These are phyloP conservation scores for Juncus inflexus DNA, from an alignment of 176 grass and related monocot genomes.

Conservation along the genomic window DNA sequence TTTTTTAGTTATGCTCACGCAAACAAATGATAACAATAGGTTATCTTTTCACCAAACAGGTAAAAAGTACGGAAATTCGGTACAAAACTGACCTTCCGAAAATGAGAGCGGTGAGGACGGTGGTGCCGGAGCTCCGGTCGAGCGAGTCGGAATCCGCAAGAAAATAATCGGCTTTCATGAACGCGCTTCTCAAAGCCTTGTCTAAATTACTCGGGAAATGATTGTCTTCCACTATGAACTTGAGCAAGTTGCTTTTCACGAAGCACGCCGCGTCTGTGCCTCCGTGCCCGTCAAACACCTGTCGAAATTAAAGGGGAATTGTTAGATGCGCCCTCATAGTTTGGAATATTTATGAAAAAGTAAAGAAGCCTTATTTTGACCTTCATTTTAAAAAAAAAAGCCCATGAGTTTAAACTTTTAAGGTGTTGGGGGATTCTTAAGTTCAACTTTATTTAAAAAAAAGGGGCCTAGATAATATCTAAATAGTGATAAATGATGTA, in stretches of 20 bases:
- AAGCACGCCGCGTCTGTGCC: conserved; percentile 83
- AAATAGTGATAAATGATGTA: too few relatives aligned
- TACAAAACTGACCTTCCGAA: conserved; percentile 60
- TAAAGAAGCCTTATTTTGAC: too few relatives aligned
- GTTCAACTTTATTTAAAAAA: too few relatives aligned
- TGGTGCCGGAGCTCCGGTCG: conserved; percentile 79
- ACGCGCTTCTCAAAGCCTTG: conserved; percentile 62
- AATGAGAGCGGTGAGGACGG: conserved; percentile 69
- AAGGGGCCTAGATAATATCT: too few relatives aligned
- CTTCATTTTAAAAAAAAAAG: too few relatives aligned
- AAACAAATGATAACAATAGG: too few relatives aligned
- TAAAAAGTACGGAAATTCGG: not conserved
- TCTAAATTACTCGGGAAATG: conserved; percentile 71
- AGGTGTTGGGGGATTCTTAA: too few relatives aligned
- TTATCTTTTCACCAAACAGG: too few relatives aligned
- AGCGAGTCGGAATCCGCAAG: conserved; percentile 85
- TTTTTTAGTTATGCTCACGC: too few relatives aligned
- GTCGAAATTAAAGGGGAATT: conserved; percentile 9
- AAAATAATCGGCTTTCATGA: conserved; percentile 71
- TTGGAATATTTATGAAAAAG: too few relatives aligned
- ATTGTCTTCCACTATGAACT: conserved; percentile 75
- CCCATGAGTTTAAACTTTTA: too few relatives aligned
- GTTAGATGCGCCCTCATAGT: too few relatives aligned
- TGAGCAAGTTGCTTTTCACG: conserved; percentile 79
- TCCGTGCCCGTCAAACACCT: conserved; percentile 98